Evolutionary conservation across 208 protist genomes (phyloP).

Genomic region (Trypanosoma rangeli): DNA sequence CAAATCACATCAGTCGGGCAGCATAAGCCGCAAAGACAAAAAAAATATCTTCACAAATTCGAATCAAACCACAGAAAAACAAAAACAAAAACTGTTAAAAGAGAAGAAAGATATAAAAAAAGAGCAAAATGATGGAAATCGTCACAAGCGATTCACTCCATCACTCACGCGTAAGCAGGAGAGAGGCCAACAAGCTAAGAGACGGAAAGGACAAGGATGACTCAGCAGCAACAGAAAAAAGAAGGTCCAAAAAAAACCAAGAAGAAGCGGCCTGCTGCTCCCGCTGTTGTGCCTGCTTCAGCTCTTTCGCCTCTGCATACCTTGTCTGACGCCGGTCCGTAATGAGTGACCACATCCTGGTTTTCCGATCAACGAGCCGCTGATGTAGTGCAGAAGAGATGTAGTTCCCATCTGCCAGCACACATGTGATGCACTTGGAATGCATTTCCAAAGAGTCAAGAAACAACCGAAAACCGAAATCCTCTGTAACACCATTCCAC

Average conservation of each 20-base stretch:
- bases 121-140: not conserved
- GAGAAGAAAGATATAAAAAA: not conserved
- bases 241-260: not conserved
- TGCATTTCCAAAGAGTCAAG: conserved; percentile 10
- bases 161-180: not conserved
- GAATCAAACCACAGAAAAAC: too few relatives aligned
- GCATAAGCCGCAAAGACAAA: too few relatives aligned
- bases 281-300: not conserved
- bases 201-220: not conserved
- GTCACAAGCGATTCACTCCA: not conserved
- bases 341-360: not conserved
- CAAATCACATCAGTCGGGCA: too few relatives aligned
- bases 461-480: conserved; percentile 9
- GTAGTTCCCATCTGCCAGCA: conserved; percentile 24
- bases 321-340: not conserved
- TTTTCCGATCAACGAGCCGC: not conserved
- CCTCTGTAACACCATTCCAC: conserved; percentile 41
- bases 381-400: conserved; percentile 9
- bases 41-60: too few relatives aligned
- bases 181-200: conserved; percentile 7
- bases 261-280: not conserved
- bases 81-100: too few relatives aligned
- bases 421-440: conserved; percentile 1
- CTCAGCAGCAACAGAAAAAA: conserved; percentile 2
- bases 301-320: not conserved